phyloP scores from a whole-genome alignment of 768 basidiomycete genomes.

The Naematelia aurantialba region DNA sequence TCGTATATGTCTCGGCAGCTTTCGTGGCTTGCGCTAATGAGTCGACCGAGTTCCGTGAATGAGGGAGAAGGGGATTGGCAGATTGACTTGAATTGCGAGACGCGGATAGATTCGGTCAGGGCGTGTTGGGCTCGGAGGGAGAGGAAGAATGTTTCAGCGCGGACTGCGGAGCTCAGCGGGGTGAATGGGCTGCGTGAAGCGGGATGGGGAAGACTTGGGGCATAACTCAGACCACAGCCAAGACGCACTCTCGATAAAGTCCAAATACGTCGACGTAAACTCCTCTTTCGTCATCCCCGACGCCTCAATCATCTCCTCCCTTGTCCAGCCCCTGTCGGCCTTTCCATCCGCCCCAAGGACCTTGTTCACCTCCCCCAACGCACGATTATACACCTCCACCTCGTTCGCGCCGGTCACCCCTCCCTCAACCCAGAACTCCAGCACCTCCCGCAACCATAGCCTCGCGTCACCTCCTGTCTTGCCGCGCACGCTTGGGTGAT shows the following conservation, averaged over 20 bases:
- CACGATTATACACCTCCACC: constrained; percentile 44
- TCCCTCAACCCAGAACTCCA: constrained; percentile 18
- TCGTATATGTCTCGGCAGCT: constrained; percentile 69
- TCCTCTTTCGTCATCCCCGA: constrained; percentile 58
- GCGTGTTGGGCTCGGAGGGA: constrained; percentile 80
- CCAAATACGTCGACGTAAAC: constrained; percentile 68
- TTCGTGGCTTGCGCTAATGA: constrained; percentile 76
- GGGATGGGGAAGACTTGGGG: no score
- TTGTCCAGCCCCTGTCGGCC: constrained; percentile 62
- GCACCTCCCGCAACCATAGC: constrained; percentile 25
- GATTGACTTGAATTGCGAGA: constrained; percentile 68
- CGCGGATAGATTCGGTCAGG: constrained; percentile 72
- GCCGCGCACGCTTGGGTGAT: constrained; percentile 4
- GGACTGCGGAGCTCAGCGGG: constrained; percentile 55
- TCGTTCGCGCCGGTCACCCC: constrained; percentile 4
- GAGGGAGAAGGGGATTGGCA: constrained; percentile 54
- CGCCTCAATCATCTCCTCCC: constrained; percentile 69
- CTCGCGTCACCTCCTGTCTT: constrained; percentile 11
- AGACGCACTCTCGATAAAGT: constrained; percentile 70
- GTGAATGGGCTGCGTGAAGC: no score
- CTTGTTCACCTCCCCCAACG: constrained; percentile 55
- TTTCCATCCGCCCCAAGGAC: constrained; percentile 39
- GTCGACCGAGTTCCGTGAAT: constrained; percentile 59
- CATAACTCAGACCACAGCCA: no score
- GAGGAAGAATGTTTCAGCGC: constrained; percentile 74